A percentile compares a stretch with the other conserved stretches of the same genome.
Conservation (phyloP, 768 basidiomycete species). For the Russula vinacea region DNA sequence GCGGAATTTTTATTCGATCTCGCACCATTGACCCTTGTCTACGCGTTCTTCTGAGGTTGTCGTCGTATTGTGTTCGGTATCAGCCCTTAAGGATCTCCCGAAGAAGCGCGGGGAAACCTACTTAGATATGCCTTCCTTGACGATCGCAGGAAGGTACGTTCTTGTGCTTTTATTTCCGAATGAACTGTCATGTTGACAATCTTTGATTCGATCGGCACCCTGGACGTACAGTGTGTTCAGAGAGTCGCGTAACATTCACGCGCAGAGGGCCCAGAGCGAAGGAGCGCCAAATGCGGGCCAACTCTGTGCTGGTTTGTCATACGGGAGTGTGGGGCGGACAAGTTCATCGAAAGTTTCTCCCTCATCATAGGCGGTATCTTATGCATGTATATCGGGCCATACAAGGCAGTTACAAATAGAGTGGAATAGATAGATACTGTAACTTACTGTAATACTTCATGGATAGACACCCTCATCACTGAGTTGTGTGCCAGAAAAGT, state of each 20-base stretch:
- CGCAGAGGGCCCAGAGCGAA: too few relatives aligned
- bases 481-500: neutral
- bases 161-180: too few relatives aligned
- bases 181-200: neutral
- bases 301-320: too few relatives aligned
- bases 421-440: neutral
- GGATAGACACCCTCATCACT: neutral
- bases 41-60: conserved; percentile 44
- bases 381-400: neutral
- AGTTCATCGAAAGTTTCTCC: neutral
- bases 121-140: conserved; percentile 14
- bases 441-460: neutral
- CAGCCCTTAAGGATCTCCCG: conserved; percentile 48
- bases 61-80: conserved; percentile 48
- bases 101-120: conserved; percentile 46
- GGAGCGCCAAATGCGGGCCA: too few relatives aligned
- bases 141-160: conserved; percentile 10
- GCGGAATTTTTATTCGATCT: too few relatives aligned
- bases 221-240: too few relatives aligned
- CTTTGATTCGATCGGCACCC: too few relatives aligned
- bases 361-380: neutral
- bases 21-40: too few relatives aligned
- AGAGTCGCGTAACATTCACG: too few relatives aligned
- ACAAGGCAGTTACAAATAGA: neutral
- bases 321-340: too few relatives aligned